Base-by-base conservation (phyloP, 2,329 filamentous ascomycete genomes). In the Phialocephala sp. region DNA sequence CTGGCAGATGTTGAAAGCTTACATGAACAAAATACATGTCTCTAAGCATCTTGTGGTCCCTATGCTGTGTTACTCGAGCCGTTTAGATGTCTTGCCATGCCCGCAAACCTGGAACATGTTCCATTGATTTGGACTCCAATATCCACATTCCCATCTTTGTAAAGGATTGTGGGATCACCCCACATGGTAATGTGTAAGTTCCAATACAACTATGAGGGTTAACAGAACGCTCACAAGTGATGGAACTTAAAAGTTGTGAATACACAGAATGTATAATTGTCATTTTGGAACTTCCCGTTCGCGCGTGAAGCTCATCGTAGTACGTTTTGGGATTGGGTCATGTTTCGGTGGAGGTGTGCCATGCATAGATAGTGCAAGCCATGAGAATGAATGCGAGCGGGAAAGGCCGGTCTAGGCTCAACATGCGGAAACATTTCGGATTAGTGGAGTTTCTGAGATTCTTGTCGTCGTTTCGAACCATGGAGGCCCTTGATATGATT, bases 21-120 rank as follows among this genome's bases (percentile, higher is more conserved):
- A 91, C 88, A 80, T 94, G 94, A 32, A 97, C 93, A 77, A 89
- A 95, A 79, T 94, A 97, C 60, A 98, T 77, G 77, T 98, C 94
- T 47, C 93, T 94, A 8, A n/a, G n/a, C n/a, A n/a, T n/a, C n/a
- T n/a, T n/a, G n/a, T n/a, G 43, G 87, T 89, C 71, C 86, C 86
- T 87, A 32, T 8, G 2, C 35, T 24, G 5, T 58, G 45, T 66
- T 60, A 66, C 27, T 60, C n/a, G 27, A 18, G 56, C 4, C 57
- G 35, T 22, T 37, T 12, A 35, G 35, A 27, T 9, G 3, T 20
- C 18, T 5, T 22, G 6, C 8, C 11, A 2, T 37, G 12, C 18
- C 4, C 20, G 12, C 82, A 76, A 81, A 93, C 91, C 91, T 66
- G 92, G 92, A 67, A 94, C 91, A 77, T 91, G 85, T 73, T 87